Percentiles rank a stretch among this genome's conserved stretches.
Evolutionary conservation across 352 stramenopile species (phyloP).

Genomic region (Elongisporangium prolatum): DNA sequence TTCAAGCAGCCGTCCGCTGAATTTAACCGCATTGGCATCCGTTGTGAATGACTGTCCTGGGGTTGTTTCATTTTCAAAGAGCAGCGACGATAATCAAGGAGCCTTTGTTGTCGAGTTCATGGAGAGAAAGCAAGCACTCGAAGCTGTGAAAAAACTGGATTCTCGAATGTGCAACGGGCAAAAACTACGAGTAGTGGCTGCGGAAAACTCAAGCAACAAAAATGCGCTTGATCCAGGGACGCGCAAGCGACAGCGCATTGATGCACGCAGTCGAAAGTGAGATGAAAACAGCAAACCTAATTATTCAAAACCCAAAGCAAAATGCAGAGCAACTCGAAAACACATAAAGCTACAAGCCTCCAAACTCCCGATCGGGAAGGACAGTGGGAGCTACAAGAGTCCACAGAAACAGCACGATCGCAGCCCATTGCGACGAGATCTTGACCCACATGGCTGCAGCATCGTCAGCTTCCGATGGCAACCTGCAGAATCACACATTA

Average conservation of each 20-base stretch:
- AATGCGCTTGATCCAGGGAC: conserved; percentile 29
- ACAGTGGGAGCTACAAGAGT: conserved; percentile 89
- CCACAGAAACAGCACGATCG: conserved; percentile 91
- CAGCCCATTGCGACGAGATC: conserved; percentile 90
- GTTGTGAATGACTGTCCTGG: conserved; percentile 43
- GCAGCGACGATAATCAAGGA: conserved; percentile 19
- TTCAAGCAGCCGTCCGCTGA: conserved; percentile 40
- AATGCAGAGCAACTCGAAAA: neutral
- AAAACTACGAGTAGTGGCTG: conserved; percentile 36
- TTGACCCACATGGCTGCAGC: conserved; percentile 94
- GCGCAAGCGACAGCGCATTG: conserved; percentile 67
- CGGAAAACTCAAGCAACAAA: conserved; percentile 7
- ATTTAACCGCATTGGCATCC: conserved; percentile 39
- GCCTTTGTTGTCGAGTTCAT: conserved; percentile 53
- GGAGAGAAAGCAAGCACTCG: conserved; percentile 26
- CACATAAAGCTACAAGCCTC: conserved; percentile 10
- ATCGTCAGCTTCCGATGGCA: conserved; percentile 37
- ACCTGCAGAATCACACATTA: conserved; percentile 11
- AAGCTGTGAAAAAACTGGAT: conserved; percentile 44
- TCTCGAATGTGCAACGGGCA: conserved; percentile 42
- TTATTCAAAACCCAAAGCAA: conserved; percentile 1
- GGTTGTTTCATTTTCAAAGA: conserved; percentile 51
- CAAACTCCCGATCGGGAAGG: conserved; percentile 92
- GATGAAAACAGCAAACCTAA: neutral
- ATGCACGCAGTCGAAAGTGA: conserved; percentile 43